Base-by-base conservation (phyloP, 2,329 filamentous ascomycete species). In the Alternaria brassicae region DNA sequence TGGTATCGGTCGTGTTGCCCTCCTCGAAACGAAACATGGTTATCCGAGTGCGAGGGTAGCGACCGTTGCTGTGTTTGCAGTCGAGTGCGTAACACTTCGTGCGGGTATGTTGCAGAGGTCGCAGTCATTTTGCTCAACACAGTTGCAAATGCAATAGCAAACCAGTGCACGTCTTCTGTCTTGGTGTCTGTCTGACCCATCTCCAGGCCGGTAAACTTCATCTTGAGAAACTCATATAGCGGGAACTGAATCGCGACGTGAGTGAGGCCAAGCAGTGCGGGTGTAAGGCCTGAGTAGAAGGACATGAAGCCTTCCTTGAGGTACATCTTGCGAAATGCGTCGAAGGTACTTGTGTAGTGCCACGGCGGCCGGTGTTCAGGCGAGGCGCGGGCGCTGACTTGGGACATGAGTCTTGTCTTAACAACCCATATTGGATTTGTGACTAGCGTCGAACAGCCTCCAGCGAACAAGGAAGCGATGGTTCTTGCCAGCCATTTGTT, bases 351-450 rank as follows among this genome's bases (percentile, higher is more conserved):
- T 66, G 84, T 87, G 79, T 99, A 99, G 75, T 97, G 91, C 92
- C 93, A 98, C 28, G 89, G 89, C n/a, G 88, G 85, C 55, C 88
- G 85, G 51, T 87, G 80, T 56, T 80, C 79, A 72, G 80, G 82
- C 30, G 79, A 83, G 65, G 85, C 82, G 61, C 81, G 83, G 36
- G 82, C 78, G 66, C 86, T 88, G 21, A 88, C 90, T 81, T 98
- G 95, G 36, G 95, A 97, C 95, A 98, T 98, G 69, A 99, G 86
- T 67, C 95, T 86, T 48, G 95, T 99, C 81, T 99, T 99, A 81
- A 99, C 97, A 36, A 99, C 95, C 95, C 95, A 99, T 61, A 99
- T 99, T 1, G 95, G 95, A 78, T 98, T 99, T 23, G 95, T 99
- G 63, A 90, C 91, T 63, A 98, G 85, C 4, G 95, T 99, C 67